Evolutionary conservation across 805 yeast genomes (phyloP), one percentile per base, ranked within the genome.

Genomic region (Pichia insulana): DNA sequence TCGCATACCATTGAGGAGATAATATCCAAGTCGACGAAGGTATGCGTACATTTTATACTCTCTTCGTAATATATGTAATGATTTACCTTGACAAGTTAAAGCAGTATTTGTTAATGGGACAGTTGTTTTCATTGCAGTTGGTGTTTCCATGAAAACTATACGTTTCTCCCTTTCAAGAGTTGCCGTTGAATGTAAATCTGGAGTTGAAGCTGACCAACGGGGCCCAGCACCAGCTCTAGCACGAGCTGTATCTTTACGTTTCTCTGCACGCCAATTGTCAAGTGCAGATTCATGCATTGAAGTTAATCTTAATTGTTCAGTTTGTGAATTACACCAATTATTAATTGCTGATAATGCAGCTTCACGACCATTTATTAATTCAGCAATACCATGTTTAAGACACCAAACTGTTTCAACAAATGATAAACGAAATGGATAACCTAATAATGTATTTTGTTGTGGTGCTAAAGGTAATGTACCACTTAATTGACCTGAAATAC

Each of bases 391-490:
- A 5, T 41, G 34, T 4, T 64, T 62, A 8, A 80, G 66, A 25
- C 88, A 64, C 76, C 84, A 84, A 10, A 76, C 47, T 0, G 80
- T 76, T 53, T 90, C 97, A 59, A 85, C 94, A 0, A 75, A 60
- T 62, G 77, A 70, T 35, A 90, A 64, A 53, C 78, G 76, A 39
- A 92, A 60, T 0, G 98, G 98, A 2, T 89, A 62, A 0, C 96
- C 94, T 33, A 86, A 65, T 53, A 89, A 83, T n/a, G 80, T 68
- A 54, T 87, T 88, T 55, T 90, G 98, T 58, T 92, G 98, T 2
- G 97, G 92, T n/a, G 89, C 87, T 37, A 78, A 70, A 0, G 96
- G 84, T 26, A 92, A 63, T 0, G 96, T 83, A 0, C 98, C 98
- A 0, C 76, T 64, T 13, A 90, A 65, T 1, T 81, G 76, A 0